These are phyloP conservation scores for Hsuehochloa calcarea DNA, from an alignment of 176 grass and related monocot species.

Conservation along the genomic window DNA sequence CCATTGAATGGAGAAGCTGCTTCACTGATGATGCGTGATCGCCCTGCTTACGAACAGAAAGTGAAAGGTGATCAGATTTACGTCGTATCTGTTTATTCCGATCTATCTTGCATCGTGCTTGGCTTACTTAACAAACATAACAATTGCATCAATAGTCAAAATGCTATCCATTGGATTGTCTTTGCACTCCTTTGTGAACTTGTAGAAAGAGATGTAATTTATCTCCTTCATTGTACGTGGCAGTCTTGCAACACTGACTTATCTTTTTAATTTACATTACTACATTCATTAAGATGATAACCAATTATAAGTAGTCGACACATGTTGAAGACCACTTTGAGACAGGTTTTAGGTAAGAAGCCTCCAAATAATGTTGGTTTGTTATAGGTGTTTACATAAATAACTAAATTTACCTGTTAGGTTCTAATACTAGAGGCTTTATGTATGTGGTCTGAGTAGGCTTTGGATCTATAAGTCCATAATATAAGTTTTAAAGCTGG, in stretches of 20 bases:
- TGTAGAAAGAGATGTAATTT: not conserved
- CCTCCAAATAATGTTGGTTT: not conserved
- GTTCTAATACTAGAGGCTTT: not conserved
- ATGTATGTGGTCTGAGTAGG: not conserved
- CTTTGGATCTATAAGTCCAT: not conserved
- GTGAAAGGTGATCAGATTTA: conserved; percentile 56
- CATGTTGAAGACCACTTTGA: not conserved
- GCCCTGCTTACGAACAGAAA: conserved; percentile 89
- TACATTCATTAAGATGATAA: not conserved
- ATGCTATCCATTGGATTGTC: not conserved
- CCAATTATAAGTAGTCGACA: not conserved
- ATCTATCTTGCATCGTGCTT: not conserved
- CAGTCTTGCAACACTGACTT: not conserved
- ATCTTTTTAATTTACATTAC: not conserved
- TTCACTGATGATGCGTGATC: conserved; percentile 89
- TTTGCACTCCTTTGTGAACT: conserved; percentile 6
- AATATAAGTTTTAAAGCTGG: not conserved
- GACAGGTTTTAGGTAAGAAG: conserved; percentile 3
- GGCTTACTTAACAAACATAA: not conserved
- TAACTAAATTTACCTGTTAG: not conserved
- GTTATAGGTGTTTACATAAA: not conserved
- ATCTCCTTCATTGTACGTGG: not conserved
- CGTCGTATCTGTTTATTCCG: not conserved
- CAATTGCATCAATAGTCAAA: not conserved
- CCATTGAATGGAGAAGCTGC: conserved; percentile 94